Base-by-base conservation (phyloP, 805 yeast species). In the Sugiyamaella valdiviana region DNA sequence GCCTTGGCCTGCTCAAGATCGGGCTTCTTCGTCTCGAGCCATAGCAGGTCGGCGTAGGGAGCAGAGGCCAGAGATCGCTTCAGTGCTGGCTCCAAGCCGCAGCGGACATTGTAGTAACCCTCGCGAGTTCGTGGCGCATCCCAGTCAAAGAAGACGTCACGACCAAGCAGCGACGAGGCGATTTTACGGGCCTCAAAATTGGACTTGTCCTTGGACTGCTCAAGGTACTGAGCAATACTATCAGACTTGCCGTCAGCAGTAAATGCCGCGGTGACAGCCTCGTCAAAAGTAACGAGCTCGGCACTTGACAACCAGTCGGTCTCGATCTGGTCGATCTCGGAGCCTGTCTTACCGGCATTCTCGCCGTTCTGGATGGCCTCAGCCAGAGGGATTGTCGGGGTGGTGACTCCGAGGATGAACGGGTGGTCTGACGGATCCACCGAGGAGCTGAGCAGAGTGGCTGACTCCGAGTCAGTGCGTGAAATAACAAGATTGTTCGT, bases 21-120 rank as follows among this genome's bases (percentile, higher is more conserved):
- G 16, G 85, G 85, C 2, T 73, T 70, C 60, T 78, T 78, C 35
- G 84, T 80, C 57, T 80, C 83, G 15, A 79, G 65, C 85, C 85
- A 80, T 19, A 80, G 61, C 59, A 78, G 60, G 50, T 79, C 85
- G 10, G 83, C 73, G 51, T 76, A 75, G 12, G 83, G 83, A 5
- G 82, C 78, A 60, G 68, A 80, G 1, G 71, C 70, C 22, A 77
- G 59, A 0, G 78, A 76, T 48, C 85, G 69, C 56, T 75, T 72
- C 39, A 79, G 64, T 2, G 83, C 83, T 19, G 73, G 72, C 37
- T 74, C 78, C 56, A 77, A 68, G 17, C 83, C 76, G 1, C 75
- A 65, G 48, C 70, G 62, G 51, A 71, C 72, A 54, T 74, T 69
- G 57, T 75, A 75, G 58, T 75, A 75, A 2, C 85, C 85, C 52